A percentile compares a stretch with the other conserved stretches of the same genome.
phyloP scores from a whole-genome alignment of 2,329 filamentous ascomycete genomes.

The Fusarium lateritium region DNA sequence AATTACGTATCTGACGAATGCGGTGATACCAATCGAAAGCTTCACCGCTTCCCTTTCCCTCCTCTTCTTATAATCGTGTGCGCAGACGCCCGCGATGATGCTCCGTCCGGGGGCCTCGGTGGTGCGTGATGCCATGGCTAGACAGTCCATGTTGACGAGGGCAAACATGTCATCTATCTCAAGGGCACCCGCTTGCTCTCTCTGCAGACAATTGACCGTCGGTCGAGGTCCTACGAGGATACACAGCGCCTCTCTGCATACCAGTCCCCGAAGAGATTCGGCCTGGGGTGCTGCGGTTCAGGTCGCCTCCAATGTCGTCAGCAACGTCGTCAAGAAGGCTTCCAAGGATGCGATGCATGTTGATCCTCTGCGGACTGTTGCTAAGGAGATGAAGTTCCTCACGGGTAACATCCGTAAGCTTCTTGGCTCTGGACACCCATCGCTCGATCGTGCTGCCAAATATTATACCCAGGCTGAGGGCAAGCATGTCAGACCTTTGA shows the following conservation, averaged over 20 bases:
- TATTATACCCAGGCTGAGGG: conserved; percentile 98
- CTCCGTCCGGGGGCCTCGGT: conserved; percentile 67
- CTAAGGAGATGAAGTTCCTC: conserved; percentile 96
- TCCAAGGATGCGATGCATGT: conserved; percentile 79
- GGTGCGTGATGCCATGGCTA: conserved; percentile 59
- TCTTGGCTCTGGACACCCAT: conserved; percentile 94
- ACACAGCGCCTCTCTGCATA: conserved; percentile 58
- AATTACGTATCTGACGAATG: conserved; percentile 28
- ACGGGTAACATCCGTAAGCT: conserved; percentile 94
- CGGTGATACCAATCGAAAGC: conserved; percentile 18
- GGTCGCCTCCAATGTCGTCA: conserved; percentile 79
- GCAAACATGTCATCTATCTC: conserved; percentile 16
- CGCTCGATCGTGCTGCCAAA: conserved; percentile 94
- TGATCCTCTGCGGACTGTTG: conserved; percentile 90
- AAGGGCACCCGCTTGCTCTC: conserved; percentile 48
- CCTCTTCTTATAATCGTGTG: conserved; percentile 18
- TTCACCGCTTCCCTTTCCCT: conserved; percentile 10
- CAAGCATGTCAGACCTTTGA: conserved; percentile 94
- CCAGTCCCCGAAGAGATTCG: conserved; percentile 66
- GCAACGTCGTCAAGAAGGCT: conserved; percentile 74
- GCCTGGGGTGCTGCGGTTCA: conserved; percentile 83
- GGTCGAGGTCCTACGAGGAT: conserved; percentile 55
- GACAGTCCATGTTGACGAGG: conserved; percentile 46
- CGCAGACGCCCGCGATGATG: conserved; percentile 60
- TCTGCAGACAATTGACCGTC: conserved; percentile 52